Evolutionary conservation across 2,329 filamentous ascomycete species (phyloP), one percentile per base, ranked within the genome.

Genomic region (Exophiala sp.): DNA sequence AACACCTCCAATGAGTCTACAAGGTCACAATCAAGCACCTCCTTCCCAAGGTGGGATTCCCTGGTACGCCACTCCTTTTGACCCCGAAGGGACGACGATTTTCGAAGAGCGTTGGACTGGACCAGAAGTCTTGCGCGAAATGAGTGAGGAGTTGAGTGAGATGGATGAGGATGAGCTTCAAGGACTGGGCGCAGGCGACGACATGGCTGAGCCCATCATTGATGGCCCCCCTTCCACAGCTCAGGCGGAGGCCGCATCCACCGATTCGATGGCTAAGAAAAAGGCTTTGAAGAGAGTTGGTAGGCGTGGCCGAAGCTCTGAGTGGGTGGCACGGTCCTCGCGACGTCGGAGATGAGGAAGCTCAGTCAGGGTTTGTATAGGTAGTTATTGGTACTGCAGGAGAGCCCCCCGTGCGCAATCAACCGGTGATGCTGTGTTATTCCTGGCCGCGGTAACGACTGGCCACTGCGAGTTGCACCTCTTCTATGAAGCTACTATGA

Each of bases 161-260:
- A 82, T 96, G 65, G 90, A 95, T 61, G 90, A 96, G 58, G 89
- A 94, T 44, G 88, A 91, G 68, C 74, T 95, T 50, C 83, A 86
- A 61, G 87, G 85, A 27, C 71, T 88, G 34, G 70, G 71, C 11
- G 68, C 69, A 47, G 69, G 84, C 75, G 82, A 71, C 27, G 46
- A 52, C 23, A 46, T 51, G 22, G 29, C 29, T 32, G 48, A 44
- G 41, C 24, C 35, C 39, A 29, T 13, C 39, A 29, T 13, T 7
- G 21, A 48, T 38, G 44, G 21, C 40, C 23, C 35, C 29, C 9
- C 29, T 6, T 9, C 29, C 10, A 48, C 13, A 7, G 21, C 43
- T 19, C 41, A 48, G 40, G 23, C 37, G 27, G 45, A 46, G 13
- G 18, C 30, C 10, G 27, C 27, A 14, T 35, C 37, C 16, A 22